Conservation (phyloP, 1,284 basidiomycete species). For the Malassezia psittaci region DNA sequence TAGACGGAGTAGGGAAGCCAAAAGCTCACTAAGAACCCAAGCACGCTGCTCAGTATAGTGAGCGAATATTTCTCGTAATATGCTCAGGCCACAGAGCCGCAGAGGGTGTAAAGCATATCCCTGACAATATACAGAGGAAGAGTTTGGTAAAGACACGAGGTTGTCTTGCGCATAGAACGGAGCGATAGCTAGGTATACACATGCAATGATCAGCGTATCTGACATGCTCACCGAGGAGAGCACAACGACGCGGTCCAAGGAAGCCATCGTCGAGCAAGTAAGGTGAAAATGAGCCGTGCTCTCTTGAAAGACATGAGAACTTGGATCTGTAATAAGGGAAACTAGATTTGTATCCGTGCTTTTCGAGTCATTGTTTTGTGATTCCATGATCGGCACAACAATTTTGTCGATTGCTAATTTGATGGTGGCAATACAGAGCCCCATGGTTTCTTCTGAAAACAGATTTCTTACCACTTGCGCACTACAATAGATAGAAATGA, state of each 20-base stretch:
- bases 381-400: conserved; percentile 79
- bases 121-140: background rate
- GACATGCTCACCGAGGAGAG: conserved; percentile 50
- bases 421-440: conserved; percentile 62
- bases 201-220: conserved; percentile 60
- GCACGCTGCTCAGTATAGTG: conserved; percentile 75
- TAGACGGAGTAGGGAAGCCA: conserved; percentile 75
- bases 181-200: conserved; percentile 78
- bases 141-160: conserved; percentile 48
- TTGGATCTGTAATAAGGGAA: background rate
- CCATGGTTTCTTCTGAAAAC: conserved; percentile 79
- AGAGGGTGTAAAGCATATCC: conserved; percentile 49
- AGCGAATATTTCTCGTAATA: conserved; percentile 74
- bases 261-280: conserved; percentile 38
- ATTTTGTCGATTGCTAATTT: conserved; percentile 70
- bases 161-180: conserved; percentile 70
- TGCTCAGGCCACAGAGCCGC: conserved; percentile 65
- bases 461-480: conserved; percentile 68
- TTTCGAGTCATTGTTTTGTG: conserved; percentile 31
- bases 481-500: conserved; percentile 63
- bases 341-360: background rate
- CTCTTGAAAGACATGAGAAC: background rate
- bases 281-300: conserved; percentile 24
- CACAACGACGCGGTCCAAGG: conserved; percentile 48
- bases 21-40: conserved; percentile 93